A percentile compares a stretch with the other conserved stretches of the same genome.
These are phyloP conservation scores for Coniosporium tulheliwenetii DNA, from an alignment of 2,329 filamentous ascomycete genomes.

Conservation along the genomic window DNA sequence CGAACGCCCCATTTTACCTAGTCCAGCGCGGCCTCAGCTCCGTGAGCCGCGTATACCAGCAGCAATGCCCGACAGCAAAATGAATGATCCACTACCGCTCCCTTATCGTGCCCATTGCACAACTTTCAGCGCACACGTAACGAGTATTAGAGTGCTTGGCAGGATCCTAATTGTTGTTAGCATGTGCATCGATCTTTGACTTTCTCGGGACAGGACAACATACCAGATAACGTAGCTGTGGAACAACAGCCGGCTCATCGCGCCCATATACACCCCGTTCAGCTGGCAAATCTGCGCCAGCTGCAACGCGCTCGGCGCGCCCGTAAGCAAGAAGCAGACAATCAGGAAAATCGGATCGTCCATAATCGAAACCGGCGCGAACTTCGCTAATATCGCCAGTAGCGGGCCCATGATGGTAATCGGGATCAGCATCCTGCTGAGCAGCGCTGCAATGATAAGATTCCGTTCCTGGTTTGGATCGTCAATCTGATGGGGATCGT, in stretches of 20 bases:
- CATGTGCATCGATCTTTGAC: neutral
- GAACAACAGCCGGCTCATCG: slow-evolving; percentile 86
- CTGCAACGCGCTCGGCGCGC: slow-evolving; percentile 84
- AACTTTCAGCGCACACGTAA: slow-evolving; percentile 83
- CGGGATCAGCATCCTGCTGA: slow-evolving; percentile 85
- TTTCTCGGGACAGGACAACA: slow-evolving; percentile 18
- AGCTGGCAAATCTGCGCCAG: slow-evolving; percentile 97
- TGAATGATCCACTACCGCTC: too few relatives aligned
- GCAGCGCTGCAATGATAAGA: slow-evolving; percentile 68
- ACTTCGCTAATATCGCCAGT: slow-evolving; percentile 76
- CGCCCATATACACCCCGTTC: slow-evolving; percentile 87
- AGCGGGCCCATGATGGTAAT: slow-evolving; percentile 86
- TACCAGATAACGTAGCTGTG: slow-evolving; percentile 94
- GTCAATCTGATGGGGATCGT: slow-evolving; percentile 49
- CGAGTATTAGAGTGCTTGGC: slow-evolving; percentile 77
- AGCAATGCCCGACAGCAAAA: too few relatives aligned
- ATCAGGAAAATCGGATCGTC: slow-evolving; percentile 97
- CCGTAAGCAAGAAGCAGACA: slow-evolving; percentile 90
- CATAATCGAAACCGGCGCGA: slow-evolving; percentile 79
- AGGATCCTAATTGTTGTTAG: slow-evolving; percentile 50
- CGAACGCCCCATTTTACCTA: too few relatives aligned
- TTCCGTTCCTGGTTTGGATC: slow-evolving; percentile 54
- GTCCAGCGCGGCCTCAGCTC: too few relatives aligned
- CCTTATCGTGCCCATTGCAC: slow-evolving; percentile 59
- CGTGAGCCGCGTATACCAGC: too few relatives aligned